Evolutionary conservation across 768 basidiomycete species (phyloP).

Genomic region (Boletellus ananas): DNA sequence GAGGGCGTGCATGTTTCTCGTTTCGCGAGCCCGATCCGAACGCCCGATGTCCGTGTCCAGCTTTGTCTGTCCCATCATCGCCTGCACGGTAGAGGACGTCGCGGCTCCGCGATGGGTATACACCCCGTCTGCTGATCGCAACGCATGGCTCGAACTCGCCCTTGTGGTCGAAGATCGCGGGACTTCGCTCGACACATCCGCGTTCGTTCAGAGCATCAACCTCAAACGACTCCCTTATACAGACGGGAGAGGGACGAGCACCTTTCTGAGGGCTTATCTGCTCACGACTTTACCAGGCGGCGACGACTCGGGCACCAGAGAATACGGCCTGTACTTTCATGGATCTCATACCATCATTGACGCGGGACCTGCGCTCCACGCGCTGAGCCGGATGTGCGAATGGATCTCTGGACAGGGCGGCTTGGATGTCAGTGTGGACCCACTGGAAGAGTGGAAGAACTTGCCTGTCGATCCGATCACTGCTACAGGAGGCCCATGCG

Average conservation of each 20-base stretch:
- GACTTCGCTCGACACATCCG: constrained; percentile 8
- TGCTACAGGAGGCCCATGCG: constrained; percentile 21
- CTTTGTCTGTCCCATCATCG: constrained; percentile 19
- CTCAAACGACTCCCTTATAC: constrained; percentile 18
- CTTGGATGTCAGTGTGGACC: constrained; percentile 7
- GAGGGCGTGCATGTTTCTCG: background rate
- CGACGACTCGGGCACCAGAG: background rate
- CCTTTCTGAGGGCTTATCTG: constrained; percentile 10
- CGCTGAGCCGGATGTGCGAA: constrained; percentile 19
- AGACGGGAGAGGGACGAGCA: background rate
- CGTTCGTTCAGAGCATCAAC: constrained; percentile 17
- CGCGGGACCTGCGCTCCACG: constrained; percentile 19
- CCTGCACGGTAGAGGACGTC: constrained; percentile 10
- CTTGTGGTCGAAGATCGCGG: constrained; percentile 16
- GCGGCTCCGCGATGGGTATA: constrained; percentile 20
- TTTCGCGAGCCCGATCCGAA: background rate
- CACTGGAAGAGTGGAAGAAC: constrained; percentile 23
- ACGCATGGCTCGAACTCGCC: constrained; percentile 21
- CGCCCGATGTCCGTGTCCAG: background rate
- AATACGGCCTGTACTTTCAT: constrained; percentile 25
- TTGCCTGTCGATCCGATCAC: constrained; percentile 24
- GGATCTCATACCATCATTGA: constrained; percentile 21
- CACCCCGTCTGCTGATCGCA: constrained; percentile 18
- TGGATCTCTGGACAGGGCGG: constrained; percentile 20
- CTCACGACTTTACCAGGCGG: constrained; percentile 4